phyloP scores from a whole-genome alignment of 805 yeast genomes.

The Suhomyces pyralidae region DNA sequence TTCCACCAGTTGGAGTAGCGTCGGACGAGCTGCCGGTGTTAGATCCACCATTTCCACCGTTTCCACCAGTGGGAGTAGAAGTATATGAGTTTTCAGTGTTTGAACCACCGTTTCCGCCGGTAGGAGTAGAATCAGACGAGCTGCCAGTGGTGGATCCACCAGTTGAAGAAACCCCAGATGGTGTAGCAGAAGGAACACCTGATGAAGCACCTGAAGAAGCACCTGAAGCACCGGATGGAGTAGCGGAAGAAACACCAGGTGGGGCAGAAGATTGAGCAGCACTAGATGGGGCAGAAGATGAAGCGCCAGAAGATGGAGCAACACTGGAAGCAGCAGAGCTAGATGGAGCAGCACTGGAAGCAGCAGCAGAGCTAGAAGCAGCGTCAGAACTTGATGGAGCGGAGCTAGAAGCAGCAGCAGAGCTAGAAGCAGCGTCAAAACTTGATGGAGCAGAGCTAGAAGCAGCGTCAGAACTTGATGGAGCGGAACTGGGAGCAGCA shows the following conservation, averaged over 20 bases:
- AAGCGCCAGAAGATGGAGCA: background rate
- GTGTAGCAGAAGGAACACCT: background rate
- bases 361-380: background rate
- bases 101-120: background rate
- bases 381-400: background rate
- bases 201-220: background rate
- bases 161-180: background rate
- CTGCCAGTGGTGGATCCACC: background rate
- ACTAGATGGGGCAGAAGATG: background rate
- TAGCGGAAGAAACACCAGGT: background rate
- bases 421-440: background rate
- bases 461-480: background rate
- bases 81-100: background rate
- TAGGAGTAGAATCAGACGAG: background rate
- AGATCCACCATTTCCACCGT: background rate
- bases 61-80: background rate
- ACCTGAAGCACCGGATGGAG: background rate
- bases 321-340: too few relatives aligned
- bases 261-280: background rate
- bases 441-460: background rate
- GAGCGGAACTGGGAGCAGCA: background rate
- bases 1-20: background rate
- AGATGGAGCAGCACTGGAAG: constrained; percentile 13
- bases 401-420: background rate
- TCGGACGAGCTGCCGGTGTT: background rate